Conservation (phyloP, 768 basidiomycete genomes). For the Sarcodon sp. region DNA sequence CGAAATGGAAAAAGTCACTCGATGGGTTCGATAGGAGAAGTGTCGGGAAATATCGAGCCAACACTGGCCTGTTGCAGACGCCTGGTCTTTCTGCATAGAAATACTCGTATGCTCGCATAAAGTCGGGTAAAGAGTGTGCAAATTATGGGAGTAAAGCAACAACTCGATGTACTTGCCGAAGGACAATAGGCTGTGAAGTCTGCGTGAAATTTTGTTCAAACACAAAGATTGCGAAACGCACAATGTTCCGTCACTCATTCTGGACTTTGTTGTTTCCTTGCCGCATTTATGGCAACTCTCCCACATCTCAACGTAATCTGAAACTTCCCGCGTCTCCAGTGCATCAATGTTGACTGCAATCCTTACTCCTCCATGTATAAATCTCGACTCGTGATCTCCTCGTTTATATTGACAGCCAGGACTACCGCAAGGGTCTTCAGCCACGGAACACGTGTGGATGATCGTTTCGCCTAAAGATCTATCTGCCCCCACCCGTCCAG, state of each 20-base stretch:
- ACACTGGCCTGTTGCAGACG: slow-evolving; percentile 13
- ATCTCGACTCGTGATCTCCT: slow-evolving; percentile 31
- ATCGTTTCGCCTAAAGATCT: slow-evolving; percentile 31
- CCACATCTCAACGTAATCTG: slow-evolving; percentile 13
- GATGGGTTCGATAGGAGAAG: slow-evolving; percentile 23
- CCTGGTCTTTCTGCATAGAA: slow-evolving; percentile 9
- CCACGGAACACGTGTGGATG: slow-evolving; percentile 15
- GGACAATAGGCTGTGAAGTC: slow-evolving; percentile 11
- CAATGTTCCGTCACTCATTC: slow-evolving; percentile 18
- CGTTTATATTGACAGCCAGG: slow-evolving; percentile 21
- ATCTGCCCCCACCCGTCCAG: slow-evolving; percentile 17
- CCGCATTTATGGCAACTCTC: slow-evolving; percentile 16
- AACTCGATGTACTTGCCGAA: slow-evolving; percentile 17
- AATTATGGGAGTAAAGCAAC: slow-evolving; percentile 12
- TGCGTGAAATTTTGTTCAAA: background rate
- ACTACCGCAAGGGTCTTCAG: slow-evolving; percentile 23
- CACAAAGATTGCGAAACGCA: slow-evolving; percentile 1
- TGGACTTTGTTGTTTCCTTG: slow-evolving; percentile 9
- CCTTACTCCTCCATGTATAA: slow-evolving; percentile 23
- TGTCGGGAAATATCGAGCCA: slow-evolving; percentile 26
- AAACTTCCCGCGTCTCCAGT: slow-evolving; percentile 4
- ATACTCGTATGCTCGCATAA: slow-evolving; percentile 14
- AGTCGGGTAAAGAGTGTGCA: slow-evolving; percentile 6
- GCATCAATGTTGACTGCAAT: slow-evolving; percentile 12
- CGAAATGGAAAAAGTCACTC: slow-evolving; percentile 33